Evolutionary conservation across 108 stramenopile species (phyloP).

Genomic region (Skeletonema marinoi): DNA sequence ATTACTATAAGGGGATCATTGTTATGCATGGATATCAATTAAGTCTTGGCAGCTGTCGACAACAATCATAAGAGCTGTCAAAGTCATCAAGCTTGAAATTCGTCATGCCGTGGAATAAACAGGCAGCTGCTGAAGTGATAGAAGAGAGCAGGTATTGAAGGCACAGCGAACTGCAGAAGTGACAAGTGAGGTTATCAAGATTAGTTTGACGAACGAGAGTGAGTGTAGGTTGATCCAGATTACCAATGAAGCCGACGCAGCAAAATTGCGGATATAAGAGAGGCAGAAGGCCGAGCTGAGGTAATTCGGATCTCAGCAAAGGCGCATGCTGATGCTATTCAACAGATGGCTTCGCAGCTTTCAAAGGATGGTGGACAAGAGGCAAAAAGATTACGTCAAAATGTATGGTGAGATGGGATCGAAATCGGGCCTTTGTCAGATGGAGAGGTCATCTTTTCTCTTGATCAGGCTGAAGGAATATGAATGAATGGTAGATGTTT

Average conservation of each 20-base stretch:
- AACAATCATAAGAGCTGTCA: too few relatives aligned
- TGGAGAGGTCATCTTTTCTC: conserved; percentile 33
- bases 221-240: conserved; percentile 94
- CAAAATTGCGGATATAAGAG: conserved; percentile 79
- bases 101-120: conserved; percentile 93
- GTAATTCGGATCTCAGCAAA: conserved; percentile 82
- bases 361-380: conserved; percentile 73
- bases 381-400: conserved; percentile 89
- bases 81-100: too few relatives aligned
- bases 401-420: conserved; percentile 98
- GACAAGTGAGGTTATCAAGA: conserved; percentile 94
- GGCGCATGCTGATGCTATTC: conserved; percentile 91
- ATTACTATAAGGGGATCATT: too few relatives aligned
- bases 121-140: conserved; percentile 95
- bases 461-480: conserved; percentile 46
- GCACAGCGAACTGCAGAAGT: conserved; percentile 92
- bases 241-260: conserved; percentile 92
- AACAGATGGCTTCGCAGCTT: conserved; percentile 66
- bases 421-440: conserved; percentile 35
- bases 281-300: conserved; percentile 93
- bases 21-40: too few relatives aligned
- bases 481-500: not conserved
- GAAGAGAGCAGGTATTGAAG: conserved; percentile 93
- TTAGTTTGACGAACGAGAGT: conserved; percentile 94
- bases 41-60: too few relatives aligned